Evolutionary conservation across 768 basidiomycete species (phyloP).

Genomic region (Lyophyllum semitale): DNA sequence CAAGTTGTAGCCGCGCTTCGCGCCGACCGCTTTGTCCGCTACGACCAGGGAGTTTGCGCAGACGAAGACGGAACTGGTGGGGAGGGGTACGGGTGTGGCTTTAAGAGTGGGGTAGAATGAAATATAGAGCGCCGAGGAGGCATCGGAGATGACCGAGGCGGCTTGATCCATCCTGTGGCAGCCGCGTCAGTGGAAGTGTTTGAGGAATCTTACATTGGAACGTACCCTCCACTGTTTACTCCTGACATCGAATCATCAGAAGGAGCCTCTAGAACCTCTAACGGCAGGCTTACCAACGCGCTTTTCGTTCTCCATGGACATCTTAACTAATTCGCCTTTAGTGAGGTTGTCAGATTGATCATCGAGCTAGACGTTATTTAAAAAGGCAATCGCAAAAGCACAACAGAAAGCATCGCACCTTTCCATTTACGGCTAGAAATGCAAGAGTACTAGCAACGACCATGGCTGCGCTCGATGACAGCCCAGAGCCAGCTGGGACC

Average conservation of each 20-base stretch:
- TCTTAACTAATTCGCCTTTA: slow-evolving; percentile 73
- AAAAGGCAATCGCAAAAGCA: not conserved
- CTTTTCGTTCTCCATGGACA: slow-evolving; percentile 84
- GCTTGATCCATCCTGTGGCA: slow-evolving; percentile 87
- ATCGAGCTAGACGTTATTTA: slow-evolving; percentile 15
- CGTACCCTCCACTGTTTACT: slow-evolving; percentile 79
- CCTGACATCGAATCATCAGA: slow-evolving; percentile 29
- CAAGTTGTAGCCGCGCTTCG: slow-evolving; percentile 82
- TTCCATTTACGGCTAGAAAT: slow-evolving; percentile 77
- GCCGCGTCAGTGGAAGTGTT: slow-evolving; percentile 1
- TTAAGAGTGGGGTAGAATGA: slow-evolving; percentile 76
- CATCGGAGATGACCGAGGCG: slow-evolving; percentile 76
- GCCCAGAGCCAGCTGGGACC: slow-evolving; percentile 84
- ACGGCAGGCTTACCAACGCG: slow-evolving; percentile 56
- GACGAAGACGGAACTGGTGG: slow-evolving; percentile 61
- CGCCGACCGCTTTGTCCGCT: slow-evolving; percentile 76
- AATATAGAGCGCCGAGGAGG: slow-evolving; percentile 75
- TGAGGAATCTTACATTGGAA: slow-evolving; percentile 2
- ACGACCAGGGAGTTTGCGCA: slow-evolving; percentile 84
- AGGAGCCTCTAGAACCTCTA: slow-evolving; percentile 1
- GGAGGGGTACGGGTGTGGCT: slow-evolving; percentile 67
- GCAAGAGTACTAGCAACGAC: slow-evolving; percentile 85
- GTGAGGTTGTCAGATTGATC: slow-evolving; percentile 32
- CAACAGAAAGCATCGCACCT: slow-evolving; percentile 33
- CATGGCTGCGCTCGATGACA: slow-evolving; percentile 89